These are phyloP conservation scores for Plectosphaerella plurivora DNA, from an alignment of 2,329 filamentous ascomycete genomes.

Conservation along the genomic window DNA sequence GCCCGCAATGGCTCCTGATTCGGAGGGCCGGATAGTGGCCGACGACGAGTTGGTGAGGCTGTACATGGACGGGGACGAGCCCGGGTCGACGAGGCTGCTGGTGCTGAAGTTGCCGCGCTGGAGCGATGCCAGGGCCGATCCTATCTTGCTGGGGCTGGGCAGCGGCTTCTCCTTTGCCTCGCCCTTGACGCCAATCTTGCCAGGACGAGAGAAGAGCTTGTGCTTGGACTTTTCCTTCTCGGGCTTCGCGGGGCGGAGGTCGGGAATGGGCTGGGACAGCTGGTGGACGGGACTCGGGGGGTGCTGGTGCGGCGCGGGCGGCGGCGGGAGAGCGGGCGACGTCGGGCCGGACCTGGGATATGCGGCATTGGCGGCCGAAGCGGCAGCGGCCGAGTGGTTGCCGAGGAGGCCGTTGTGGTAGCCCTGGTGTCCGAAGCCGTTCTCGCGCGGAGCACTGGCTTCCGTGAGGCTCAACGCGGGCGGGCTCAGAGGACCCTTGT, in stretches of 20 bases:
- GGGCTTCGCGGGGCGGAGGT: slow-evolving; percentile 52
- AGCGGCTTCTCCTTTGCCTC: slow-evolving; percentile 63
- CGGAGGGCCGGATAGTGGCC: slow-evolving; percentile 66
- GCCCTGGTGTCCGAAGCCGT: slow-evolving; percentile 41
- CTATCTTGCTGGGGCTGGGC: slow-evolving; percentile 69
- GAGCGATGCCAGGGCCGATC: slow-evolving; percentile 60
- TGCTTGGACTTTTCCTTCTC: slow-evolving; percentile 75
- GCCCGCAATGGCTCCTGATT: slow-evolving; percentile 29
- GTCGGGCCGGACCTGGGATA: slow-evolving; percentile 62
- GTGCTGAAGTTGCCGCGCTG: slow-evolving; percentile 68
- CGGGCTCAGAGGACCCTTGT: slow-evolving; percentile 52
- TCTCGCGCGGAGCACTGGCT: slow-evolving; percentile 57
- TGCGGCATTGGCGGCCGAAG: slow-evolving; percentile 67
- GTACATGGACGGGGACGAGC: slow-evolving; percentile 60
- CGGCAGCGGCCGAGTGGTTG: slow-evolving; percentile 59
- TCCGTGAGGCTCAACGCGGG: slow-evolving; percentile 62
- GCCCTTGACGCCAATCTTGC: slow-evolving; percentile 68
- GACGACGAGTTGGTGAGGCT: slow-evolving; percentile 72
- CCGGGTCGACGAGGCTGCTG: slow-evolving; percentile 60
- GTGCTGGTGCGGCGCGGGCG: slow-evolving; percentile 23
- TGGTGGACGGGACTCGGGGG: slow-evolving; percentile 29
- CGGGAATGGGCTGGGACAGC: slow-evolving; percentile 33
- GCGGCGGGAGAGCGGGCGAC: slow-evolving; percentile 38
- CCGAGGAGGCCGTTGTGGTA: slow-evolving; percentile 61
- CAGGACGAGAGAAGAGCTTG: slow-evolving; percentile 75